Conservation (phyloP, 805 yeast genomes). For the Wickerhamiella qilinensis region DNA sequence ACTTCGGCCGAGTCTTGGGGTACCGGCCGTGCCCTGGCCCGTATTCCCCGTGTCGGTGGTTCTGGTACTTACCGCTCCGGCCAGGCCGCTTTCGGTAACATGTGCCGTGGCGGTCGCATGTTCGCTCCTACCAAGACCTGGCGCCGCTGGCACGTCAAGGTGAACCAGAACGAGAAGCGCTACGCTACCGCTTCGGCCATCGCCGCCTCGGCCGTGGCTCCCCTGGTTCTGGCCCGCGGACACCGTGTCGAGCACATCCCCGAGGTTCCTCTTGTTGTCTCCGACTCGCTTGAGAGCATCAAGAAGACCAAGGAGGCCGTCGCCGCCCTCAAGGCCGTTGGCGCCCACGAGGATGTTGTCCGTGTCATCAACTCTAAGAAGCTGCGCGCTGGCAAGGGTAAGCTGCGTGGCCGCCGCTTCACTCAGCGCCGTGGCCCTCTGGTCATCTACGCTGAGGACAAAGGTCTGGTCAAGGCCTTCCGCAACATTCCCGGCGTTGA, state of each 20-base stretch:
- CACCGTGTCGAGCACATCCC: slow-evolving; percentile 98
- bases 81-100: slow-evolving; percentile 99
- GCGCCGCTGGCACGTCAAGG: slow-evolving; percentile 99
- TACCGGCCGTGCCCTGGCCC: slow-evolving; percentile 99
- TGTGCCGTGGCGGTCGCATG: slow-evolving; percentile 99
- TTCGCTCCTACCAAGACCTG: slow-evolving; percentile 99
- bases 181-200: slow-evolving; percentile 99
- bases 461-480: slow-evolving; percentile 95
- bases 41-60: slow-evolving; percentile 99
- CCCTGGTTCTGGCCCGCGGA: slow-evolving; percentile 98
- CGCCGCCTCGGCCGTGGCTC: slow-evolving; percentile 97
- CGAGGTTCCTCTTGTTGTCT: slow-evolving; percentile 96
- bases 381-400: slow-evolving; percentile 99
- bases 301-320: slow-evolving; percentile 97
- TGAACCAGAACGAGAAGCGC: slow-evolving; percentile 99
- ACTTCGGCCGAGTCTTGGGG: slow-evolving; percentile 99
- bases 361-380: slow-evolving; percentile 98
- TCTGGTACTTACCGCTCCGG: slow-evolving; percentile 99
- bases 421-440: slow-evolving; percentile 99
- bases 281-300: slow-evolving; percentile 82
- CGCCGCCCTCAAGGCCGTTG: slow-evolving; percentile 93
- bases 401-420: slow-evolving; percentile 98
- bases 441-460: slow-evolving; percentile 95
- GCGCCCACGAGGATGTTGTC: slow-evolving; percentile 97
- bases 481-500: slow-evolving; percentile 99